Evolutionary conservation across 495 filamentous ascomycete genomes (phyloP).

Genomic region (Jackrogersella multiformis): DNA sequence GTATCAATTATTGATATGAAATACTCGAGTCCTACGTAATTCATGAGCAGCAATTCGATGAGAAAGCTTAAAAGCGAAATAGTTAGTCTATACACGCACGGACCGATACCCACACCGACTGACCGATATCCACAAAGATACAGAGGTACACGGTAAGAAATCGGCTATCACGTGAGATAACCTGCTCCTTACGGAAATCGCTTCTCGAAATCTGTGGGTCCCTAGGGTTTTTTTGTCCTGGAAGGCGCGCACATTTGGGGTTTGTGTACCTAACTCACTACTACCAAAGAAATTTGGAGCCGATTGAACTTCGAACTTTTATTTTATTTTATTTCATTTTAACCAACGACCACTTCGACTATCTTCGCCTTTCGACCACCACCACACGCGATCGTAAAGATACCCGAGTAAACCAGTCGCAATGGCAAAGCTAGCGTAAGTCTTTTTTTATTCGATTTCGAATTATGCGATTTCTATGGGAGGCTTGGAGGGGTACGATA

Average conservation of each 20-base stretch:
- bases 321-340: slow-evolving; percentile 16
- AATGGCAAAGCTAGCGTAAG: slow-evolving; percentile 65
- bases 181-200: slow-evolving; percentile 22
- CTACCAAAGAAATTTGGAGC: slow-evolving; percentile 38
- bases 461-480: slow-evolving; percentile 10
- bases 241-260: slow-evolving; percentile 35
- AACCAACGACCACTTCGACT: slow-evolving; percentile 19
- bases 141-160: not conserved
- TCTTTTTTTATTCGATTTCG: slow-evolving; percentile 35
- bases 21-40: no score
- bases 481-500: slow-evolving; percentile 21
- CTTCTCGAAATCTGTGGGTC: slow-evolving; percentile 34
- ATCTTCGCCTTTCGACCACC: slow-evolving; percentile 9
- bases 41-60: no score
- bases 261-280: slow-evolving; percentile 13
- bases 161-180: slow-evolving; percentile 13
- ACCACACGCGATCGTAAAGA: slow-evolving; percentile 20
- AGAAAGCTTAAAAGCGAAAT: no score
- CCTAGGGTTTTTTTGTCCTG: slow-evolving; percentile 39
- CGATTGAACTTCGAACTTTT: slow-evolving; percentile 3
- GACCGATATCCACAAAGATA: no score
- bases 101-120: no score
- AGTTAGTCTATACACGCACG: no score
- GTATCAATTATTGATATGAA: no score
- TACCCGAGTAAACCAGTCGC: slow-evolving; percentile 48